Conservation (phyloP, 805 yeast species). For the Yamadazyma sp. region DNA sequence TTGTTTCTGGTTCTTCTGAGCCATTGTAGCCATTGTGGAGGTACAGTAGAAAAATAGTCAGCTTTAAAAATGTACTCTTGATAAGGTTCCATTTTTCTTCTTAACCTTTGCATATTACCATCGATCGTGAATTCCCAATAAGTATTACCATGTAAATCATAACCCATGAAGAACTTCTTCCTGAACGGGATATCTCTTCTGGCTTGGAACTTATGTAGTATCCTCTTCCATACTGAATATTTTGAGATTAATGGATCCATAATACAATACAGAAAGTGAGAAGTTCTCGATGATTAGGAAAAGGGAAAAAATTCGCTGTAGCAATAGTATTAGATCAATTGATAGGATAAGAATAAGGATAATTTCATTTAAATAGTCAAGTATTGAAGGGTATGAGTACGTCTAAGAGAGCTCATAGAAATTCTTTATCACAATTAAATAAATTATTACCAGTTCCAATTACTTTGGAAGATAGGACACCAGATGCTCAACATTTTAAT, state of each 20-base stretch:
- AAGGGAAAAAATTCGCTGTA: neutral
- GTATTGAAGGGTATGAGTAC: constrained; percentile 6
- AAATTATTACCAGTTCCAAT: constrained; percentile 38
- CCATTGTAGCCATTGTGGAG: constrained; percentile 84
- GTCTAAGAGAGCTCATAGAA: constrained; percentile 10
- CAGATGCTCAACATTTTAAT: constrained; percentile 14
- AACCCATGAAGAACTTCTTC: constrained; percentile 65
- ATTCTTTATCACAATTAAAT: constrained; percentile 24
- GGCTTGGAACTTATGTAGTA: constrained; percentile 57
- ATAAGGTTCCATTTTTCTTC: constrained; percentile 63
- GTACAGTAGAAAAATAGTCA: constrained; percentile 57
- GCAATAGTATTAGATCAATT: neutral
- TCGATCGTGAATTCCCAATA: constrained; percentile 77
- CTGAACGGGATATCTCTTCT: constrained; percentile 67
- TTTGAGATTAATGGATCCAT: constrained; percentile 52
- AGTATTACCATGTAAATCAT: constrained; percentile 80
- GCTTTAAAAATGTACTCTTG: constrained; percentile 46
- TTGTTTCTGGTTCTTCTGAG: constrained; percentile 57
- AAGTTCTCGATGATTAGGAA: too few species aligned
- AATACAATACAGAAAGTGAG: too few species aligned
- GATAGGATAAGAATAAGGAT: too few species aligned
- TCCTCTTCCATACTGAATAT: constrained; percentile 48
- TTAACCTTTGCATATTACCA: constrained; percentile 47
- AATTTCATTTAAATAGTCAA: too few species aligned
- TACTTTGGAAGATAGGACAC: constrained; percentile 22